phyloP scores from a whole-genome alignment of 768 basidiomycete genomes.

The Mycena olivaceomarginata region DNA sequence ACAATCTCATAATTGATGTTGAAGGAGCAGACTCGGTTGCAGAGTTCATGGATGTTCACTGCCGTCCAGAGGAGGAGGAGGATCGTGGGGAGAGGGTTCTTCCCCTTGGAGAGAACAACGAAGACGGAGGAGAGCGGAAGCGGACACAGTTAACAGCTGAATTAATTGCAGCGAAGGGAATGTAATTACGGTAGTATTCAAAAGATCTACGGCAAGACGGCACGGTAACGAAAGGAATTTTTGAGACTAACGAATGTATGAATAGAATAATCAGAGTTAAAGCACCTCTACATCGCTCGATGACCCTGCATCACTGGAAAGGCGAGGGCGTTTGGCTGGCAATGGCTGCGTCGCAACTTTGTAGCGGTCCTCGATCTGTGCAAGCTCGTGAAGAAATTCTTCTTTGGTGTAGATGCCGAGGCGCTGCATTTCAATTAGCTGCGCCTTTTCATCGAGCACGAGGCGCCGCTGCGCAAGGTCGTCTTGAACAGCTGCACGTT shows the following conservation, averaged over 20 bases:
- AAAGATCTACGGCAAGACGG: neutral
- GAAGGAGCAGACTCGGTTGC: neutral
- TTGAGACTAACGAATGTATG: no score
- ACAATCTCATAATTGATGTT: constrained; percentile 9
- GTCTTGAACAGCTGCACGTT: constrained; percentile 1
- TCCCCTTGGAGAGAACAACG: neutral
- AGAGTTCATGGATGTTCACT: no score
- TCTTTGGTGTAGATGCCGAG: constrained; percentile 22
- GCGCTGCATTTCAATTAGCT: constrained; percentile 10
- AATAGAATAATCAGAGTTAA: neutral
- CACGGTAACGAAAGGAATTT: neutral
- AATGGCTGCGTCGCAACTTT: neutral
- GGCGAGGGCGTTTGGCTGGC: constrained; percentile 1
- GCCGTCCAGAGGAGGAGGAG: neutral
- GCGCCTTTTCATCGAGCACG: constrained; percentile 23
- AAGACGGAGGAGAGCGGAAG: neutral
- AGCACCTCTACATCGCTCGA: neutral
- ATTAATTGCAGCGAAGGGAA: neutral
- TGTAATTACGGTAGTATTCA: neutral
- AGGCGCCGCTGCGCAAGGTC: constrained; percentile 9
- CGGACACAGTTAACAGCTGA: neutral
- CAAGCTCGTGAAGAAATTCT: neutral
- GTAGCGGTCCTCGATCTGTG: constrained; percentile 1
- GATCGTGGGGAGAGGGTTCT: neutral
- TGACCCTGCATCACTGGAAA: neutral